Percentiles rank a stretch among this genome's conserved stretches.
Conservation (phyloP, 140 eudicot species). For the Stevia rebaudiana region DNA sequence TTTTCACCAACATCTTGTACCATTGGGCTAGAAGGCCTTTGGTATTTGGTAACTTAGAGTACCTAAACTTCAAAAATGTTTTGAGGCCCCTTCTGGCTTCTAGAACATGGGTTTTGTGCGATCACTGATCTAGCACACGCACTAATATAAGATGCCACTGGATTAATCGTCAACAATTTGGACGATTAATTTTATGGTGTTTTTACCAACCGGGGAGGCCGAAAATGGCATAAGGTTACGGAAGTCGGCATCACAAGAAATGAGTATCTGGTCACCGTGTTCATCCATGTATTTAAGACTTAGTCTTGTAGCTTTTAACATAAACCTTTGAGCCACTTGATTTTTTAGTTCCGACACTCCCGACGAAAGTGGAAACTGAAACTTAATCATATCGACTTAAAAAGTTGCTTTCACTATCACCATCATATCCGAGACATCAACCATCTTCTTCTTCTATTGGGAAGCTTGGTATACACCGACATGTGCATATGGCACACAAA, state of each 20-base stretch:
- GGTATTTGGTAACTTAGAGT: too few species aligned
- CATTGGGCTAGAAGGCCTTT: too few species aligned
- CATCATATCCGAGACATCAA: background rate
- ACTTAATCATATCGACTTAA: constrained; percentile 9
- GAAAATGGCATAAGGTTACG: background rate
- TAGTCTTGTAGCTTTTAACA: background rate
- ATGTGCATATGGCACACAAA: background rate
- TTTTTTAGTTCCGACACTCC: background rate
- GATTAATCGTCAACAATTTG: background rate
- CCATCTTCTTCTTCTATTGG: constrained; percentile 2
- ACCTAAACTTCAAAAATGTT: too few species aligned
- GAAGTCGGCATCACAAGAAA: constrained; percentile 15
- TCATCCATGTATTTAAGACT: constrained; percentile 14
- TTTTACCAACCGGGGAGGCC: background rate
- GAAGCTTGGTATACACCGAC: background rate
- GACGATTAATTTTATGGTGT: background rate
- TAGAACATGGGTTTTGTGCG: too few species aligned
- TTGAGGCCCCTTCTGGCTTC: too few species aligned
- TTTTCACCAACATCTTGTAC: too few species aligned
- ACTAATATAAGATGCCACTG: too few species aligned
- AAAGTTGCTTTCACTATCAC: constrained; percentile 13
- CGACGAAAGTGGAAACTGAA: background rate
- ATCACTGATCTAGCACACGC: too few species aligned
- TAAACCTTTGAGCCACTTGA: constrained; percentile 17
- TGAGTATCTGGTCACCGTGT: constrained; percentile 10